These are phyloP conservation scores for Theileria parva DNA, from an alignment of 169 alveolate genomes.

Conservation along the genomic window DNA sequence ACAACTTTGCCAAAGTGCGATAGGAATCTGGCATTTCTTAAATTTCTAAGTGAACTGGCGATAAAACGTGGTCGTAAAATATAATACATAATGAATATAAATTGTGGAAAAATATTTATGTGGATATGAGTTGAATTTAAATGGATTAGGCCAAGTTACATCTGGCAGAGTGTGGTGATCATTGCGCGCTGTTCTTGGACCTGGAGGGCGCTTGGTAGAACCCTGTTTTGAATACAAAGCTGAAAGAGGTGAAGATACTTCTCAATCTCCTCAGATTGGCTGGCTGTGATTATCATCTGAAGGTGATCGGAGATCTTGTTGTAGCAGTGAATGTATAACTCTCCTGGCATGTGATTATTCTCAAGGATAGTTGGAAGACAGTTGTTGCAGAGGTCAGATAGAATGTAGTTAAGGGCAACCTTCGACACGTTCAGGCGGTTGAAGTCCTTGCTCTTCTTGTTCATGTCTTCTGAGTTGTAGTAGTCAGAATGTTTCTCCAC, in stretches of 20 bases:
- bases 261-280: constrained; percentile 69
- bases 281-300: constrained; percentile 69
- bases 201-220: constrained; percentile 68
- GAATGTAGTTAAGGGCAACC: constrained; percentile 67
- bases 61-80: neutral
- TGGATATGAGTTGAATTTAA: constrained; percentile 15
- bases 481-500: constrained; percentile 46
- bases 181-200: constrained; percentile 73
- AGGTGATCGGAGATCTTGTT: constrained; percentile 69
- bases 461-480: constrained; percentile 51
- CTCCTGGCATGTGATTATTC: constrained; percentile 73
- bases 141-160: constrained; percentile 26
- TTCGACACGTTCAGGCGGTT: constrained; percentile 70
- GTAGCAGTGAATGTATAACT: constrained; percentile 69
- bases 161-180: constrained; percentile 71
- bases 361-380: constrained; percentile 67
- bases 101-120: constrained; percentile 21
- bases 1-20: neutral
- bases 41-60: neutral
- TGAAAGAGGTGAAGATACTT: constrained; percentile 67
- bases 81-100: constrained; percentile 3
- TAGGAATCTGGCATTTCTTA: neutral
- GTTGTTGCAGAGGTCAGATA: constrained; percentile 71
- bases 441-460: constrained; percentile 65
- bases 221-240: constrained; percentile 67